phyloP scores from a whole-genome alignment of 2,329 filamentous ascomycete genomes.

The Tolypocladium capitatum region DNA sequence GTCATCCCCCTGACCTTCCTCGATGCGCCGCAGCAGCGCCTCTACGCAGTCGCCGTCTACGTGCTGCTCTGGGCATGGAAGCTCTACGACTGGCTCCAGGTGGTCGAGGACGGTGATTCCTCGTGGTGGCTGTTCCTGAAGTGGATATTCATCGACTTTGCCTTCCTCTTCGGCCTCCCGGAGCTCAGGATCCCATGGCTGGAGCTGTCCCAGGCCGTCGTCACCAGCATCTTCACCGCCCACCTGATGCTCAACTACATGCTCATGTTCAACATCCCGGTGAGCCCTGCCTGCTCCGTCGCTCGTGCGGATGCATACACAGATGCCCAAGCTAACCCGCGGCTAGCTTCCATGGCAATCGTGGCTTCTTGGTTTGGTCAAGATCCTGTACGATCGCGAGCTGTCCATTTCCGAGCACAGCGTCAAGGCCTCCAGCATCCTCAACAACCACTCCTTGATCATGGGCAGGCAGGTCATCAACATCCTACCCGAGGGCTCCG shows the following conservation, averaged over 20 bases:
- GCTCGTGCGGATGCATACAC: neutral
- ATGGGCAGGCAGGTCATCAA: constrained; percentile 96
- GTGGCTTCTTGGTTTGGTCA: constrained; percentile 60
- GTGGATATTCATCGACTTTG: constrained; percentile 78
- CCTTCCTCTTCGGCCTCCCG: constrained; percentile 78
- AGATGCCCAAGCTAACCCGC: neutral
- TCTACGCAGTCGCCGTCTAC: constrained; percentile 78
- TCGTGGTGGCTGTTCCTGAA: constrained; percentile 89
- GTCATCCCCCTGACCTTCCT: constrained; percentile 70
- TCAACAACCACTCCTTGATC: constrained; percentile 88
- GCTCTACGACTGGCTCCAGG: constrained; percentile 69
- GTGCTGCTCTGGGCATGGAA: constrained; percentile 65
- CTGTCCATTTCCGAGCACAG: constrained; percentile 84
- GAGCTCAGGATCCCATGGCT: constrained; percentile 90
- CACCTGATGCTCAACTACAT: constrained; percentile 69
- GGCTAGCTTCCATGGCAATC: constrained; percentile 59
- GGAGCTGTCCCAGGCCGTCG: constrained; percentile 69
- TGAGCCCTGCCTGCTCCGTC: constrained; percentile 25
- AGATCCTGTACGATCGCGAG: constrained; percentile 83
- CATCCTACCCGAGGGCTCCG: constrained; percentile 91
- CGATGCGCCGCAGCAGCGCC: constrained; percentile 80
- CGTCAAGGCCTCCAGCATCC: constrained; percentile 75
- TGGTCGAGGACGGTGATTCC: constrained; percentile 69
- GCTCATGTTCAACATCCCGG: constrained; percentile 83
- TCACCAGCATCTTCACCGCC: constrained; percentile 54